Conservation (phyloP, 768 basidiomycete genomes). For the Nidularia pulvinata region DNA sequence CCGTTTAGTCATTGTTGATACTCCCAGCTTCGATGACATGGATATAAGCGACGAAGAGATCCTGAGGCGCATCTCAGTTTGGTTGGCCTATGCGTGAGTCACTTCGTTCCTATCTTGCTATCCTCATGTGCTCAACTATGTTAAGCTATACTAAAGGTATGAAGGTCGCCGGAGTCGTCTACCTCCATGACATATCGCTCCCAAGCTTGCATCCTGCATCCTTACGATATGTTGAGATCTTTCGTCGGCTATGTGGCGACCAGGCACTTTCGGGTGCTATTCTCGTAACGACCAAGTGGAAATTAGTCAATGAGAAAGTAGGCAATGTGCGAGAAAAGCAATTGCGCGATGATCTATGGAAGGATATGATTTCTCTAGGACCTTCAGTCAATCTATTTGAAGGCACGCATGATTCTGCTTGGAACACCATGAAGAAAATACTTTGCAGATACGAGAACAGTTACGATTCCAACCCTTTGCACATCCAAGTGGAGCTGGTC, state of each 20-base stretch:
- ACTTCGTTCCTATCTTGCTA: not conserved
- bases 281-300: conserved; percentile 6
- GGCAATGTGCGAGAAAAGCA: conserved; percentile 31
- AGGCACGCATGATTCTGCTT: conserved; percentile 23
- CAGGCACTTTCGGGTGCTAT: not conserved
- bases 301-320: not conserved
- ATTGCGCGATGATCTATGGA: conserved; percentile 33
- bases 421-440: conserved; percentile 25
- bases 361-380: conserved; percentile 33
- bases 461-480: not conserved
- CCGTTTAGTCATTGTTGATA: conserved; percentile 14
- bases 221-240: conserved; percentile 6
- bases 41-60: conserved; percentile 11
- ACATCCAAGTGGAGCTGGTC: conserved; percentile 13
- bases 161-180: conserved; percentile 13
- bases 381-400: conserved; percentile 31
- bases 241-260: conserved; percentile 11
- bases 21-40: conserved; percentile 17
- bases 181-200: conserved; percentile 16
- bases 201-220: conserved; percentile 7
- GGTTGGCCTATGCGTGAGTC: conserved; percentile 7
- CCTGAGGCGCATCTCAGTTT: conserved; percentile 11
- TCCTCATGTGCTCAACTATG: not conserved
- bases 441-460: not conserved
- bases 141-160: conserved; percentile 5